A percentile compares a stretch with the other conserved stretches of the same genome.
Evolutionary conservation across 768 basidiomycete genomes (phyloP).

Genomic region (Galerina marginata): DNA sequence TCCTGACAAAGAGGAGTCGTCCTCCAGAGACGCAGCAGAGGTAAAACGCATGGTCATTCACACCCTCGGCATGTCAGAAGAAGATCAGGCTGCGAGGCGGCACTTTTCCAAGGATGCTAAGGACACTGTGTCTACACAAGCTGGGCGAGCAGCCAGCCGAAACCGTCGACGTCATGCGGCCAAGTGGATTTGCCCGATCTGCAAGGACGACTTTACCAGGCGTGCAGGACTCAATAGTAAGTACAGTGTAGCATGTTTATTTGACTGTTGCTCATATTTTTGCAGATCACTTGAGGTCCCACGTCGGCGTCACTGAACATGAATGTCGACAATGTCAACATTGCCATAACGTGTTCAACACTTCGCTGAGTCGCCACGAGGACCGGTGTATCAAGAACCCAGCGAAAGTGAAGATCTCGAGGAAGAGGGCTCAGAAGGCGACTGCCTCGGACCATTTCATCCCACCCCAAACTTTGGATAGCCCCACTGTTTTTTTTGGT

Average conservation of each 20-base stretch:
- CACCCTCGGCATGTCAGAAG: too few relatives aligned
- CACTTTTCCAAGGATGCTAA: conserved; percentile 2
- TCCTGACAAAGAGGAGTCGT: too few relatives aligned
- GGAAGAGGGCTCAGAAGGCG: too few relatives aligned
- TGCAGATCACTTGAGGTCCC: conserved; percentile 13
- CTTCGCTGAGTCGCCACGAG: conserved; percentile 17
- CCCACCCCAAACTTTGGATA: too few relatives aligned
- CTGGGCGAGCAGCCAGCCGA: background rate
- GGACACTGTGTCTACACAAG: background rate
- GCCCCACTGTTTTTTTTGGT: too few relatives aligned
- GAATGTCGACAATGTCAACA: conserved; percentile 16
- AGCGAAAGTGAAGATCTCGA: too few relatives aligned
- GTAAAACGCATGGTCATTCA: too few relatives aligned
- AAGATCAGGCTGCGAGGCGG: background rate
- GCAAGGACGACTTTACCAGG: conserved; percentile 30
- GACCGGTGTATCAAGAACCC: conserved; percentile 23
- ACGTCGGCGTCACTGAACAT: conserved; percentile 26
- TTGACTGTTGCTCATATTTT: background rate
- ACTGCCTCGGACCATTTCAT: too few relatives aligned
- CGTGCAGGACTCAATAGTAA: conserved; percentile 34
- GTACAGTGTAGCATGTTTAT: background rate
- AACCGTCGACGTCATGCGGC: background rate
- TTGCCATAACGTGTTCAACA: conserved; percentile 20
- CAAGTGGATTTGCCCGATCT: conserved; percentile 24
- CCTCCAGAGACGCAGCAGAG: too few relatives aligned